Evolutionary conservation across 2,329 filamentous ascomycete species (phyloP).

Genomic region (Apiospora saccharicola): DNA sequence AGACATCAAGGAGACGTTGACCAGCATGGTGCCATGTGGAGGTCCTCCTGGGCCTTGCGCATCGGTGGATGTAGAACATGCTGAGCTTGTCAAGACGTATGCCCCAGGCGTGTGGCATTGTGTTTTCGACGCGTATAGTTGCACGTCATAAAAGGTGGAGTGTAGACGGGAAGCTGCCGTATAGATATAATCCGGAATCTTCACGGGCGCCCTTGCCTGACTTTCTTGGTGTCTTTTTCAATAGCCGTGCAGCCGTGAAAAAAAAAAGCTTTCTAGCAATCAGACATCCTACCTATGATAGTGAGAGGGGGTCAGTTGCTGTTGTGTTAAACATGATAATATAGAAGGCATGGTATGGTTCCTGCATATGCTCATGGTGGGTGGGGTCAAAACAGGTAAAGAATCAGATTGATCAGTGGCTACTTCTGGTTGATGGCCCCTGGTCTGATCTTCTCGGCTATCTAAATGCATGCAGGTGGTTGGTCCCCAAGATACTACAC

Average conservation of each 20-base stretch:
- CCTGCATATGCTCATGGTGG: background rate
- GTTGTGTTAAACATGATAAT: background rate
- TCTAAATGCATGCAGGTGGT: background rate
- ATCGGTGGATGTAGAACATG: constrained; percentile 50
- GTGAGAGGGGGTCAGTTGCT: background rate
- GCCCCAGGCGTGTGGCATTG: constrained; percentile 74
- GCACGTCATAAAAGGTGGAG: background rate
- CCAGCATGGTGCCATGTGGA: constrained; percentile 8
- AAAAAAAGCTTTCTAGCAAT: background rate
- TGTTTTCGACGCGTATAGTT: constrained; percentile 65
- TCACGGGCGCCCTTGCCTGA: no score
- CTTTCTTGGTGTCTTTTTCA: no score
- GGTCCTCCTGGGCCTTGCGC: background rate
- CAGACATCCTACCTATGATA: background rate
- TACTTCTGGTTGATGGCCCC: background rate
- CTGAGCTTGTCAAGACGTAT: constrained; percentile 74
- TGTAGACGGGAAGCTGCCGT: background rate
- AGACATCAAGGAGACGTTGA: constrained; percentile 59
- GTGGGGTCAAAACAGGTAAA: background rate
- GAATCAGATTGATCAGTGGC: background rate
- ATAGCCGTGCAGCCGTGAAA: no score
- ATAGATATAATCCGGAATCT: background rate
- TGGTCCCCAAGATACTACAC: no score
- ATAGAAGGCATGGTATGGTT: no score
- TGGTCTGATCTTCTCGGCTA: background rate